A percentile compares a stretch with the other conserved stretches of the same genome.
Conservation (phyloP, 2,329 filamentous ascomycete species). For the Graphium sp. region DNA sequence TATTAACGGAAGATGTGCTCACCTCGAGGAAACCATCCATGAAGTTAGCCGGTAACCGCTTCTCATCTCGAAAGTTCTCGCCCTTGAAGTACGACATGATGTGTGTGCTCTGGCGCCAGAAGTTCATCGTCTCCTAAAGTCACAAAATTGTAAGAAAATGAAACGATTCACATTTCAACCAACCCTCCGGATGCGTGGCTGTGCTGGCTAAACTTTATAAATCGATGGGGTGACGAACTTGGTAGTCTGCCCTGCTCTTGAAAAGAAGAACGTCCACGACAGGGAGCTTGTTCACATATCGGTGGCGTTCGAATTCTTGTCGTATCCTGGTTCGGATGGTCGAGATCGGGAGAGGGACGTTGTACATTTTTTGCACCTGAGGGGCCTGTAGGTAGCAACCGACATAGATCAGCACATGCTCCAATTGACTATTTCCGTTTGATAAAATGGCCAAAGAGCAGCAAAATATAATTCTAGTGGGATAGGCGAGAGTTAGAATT, state of each 20-base stretch:
- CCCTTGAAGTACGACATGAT: conserved; percentile 93
- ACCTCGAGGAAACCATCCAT: conserved; percentile 93
- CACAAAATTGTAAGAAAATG: conserved; percentile 1
- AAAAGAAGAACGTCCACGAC: conserved; percentile 81
- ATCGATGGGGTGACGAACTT: conserved; percentile 55
- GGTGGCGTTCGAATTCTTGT: conserved; percentile 91
- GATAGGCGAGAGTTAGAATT: too few relatives aligned
- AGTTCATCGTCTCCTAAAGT: conserved; percentile 87
- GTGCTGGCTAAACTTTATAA: conserved; percentile 2
- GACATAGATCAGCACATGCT: too few relatives aligned
- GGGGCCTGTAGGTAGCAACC: conserved; percentile 80
- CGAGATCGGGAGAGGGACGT: conserved; percentile 73
- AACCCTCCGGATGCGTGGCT: not conserved
- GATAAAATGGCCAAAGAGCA: too few relatives aligned
- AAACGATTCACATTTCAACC: not conserved
- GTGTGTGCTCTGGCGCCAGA: conserved; percentile 94
- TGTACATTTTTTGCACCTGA: conserved; percentile 96
- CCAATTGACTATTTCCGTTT: too few relatives aligned
- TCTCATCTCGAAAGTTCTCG: conserved; percentile 60
- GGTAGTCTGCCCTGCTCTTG: conserved; percentile 85
- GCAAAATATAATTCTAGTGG: too few relatives aligned
- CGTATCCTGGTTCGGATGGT: conserved; percentile 82
- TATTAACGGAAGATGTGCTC: too few relatives aligned
- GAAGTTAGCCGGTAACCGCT: conserved; percentile 74
- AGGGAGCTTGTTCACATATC: conserved; percentile 77